A percentile compares a stretch with the other conserved stretches of the same genome.
Evolutionary conservation across 1,139 yeast genomes (phyloP).

Genomic region (Candida gigantensis): DNA sequence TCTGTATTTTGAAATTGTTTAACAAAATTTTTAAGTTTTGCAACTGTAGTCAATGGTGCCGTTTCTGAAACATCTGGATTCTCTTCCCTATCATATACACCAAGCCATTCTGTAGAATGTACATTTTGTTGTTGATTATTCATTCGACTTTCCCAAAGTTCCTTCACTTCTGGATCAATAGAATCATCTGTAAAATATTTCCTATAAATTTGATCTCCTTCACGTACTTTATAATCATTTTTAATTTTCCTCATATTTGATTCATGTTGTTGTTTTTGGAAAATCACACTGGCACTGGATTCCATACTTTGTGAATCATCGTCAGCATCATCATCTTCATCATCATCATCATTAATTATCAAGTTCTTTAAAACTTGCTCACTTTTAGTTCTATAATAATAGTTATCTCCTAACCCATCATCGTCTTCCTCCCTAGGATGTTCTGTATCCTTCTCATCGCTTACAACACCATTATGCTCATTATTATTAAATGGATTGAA

Average conservation of each 20-base stretch:
- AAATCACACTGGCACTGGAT: conserved; percentile 15
- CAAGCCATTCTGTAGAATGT: background rate
- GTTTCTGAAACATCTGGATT: background rate
- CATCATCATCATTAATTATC: conserved; percentile 1
- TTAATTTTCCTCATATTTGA: conserved; percentile 25
- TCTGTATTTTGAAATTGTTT: too few relatives aligned
- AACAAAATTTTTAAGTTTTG: conserved; percentile 1
- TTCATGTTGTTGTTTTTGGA: conserved; percentile 22
- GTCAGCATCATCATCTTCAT: conserved; percentile 1
- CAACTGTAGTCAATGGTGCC: background rate
- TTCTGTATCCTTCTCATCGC: background rate
- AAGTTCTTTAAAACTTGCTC: conserved; percentile 12
- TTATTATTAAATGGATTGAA: background rate
- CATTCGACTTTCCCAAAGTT: conserved; percentile 50
- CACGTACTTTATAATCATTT: conserved; percentile 50
- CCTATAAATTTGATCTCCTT: conserved; percentile 47
- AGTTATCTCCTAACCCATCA: conserved; percentile 12
- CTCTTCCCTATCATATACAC: background rate
- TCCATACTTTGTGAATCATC: conserved; percentile 1
- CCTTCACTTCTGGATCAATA: conserved; percentile 53
- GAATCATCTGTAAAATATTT: conserved; percentile 40
- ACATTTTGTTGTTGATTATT: conserved; percentile 2
- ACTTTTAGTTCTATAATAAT: conserved; percentile 16
- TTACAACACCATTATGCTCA: background rate
- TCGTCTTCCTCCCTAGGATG: conserved; percentile 4